These are phyloP conservation scores for Starmerella potacharoeniae DNA, from an alignment of 805 yeast genomes.

Conservation along the genomic window DNA sequence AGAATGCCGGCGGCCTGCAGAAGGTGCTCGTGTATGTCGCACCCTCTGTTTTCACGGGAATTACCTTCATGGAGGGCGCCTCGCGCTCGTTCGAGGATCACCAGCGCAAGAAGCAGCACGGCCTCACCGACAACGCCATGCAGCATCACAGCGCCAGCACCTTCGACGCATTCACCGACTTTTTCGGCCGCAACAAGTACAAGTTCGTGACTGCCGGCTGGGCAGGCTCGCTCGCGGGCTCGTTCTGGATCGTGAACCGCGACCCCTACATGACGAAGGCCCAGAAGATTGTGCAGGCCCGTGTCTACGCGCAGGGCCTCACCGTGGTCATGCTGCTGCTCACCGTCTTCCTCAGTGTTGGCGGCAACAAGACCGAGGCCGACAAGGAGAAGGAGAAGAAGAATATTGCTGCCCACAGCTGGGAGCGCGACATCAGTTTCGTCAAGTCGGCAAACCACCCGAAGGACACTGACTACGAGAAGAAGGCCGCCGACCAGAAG, in stretches of 20 bases:
- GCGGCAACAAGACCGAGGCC: not conserved
- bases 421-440: slow-evolving; percentile 21
- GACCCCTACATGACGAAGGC: slow-evolving; percentile 64
- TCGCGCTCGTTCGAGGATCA: slow-evolving; percentile 55
- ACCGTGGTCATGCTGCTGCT: slow-evolving; percentile 63
- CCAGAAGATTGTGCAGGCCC: slow-evolving; percentile 78
- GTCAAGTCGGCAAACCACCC: slow-evolving; percentile 19
- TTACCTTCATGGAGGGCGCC: slow-evolving; percentile 60
- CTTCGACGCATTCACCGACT: slow-evolving; percentile 1
- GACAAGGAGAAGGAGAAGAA: slow-evolving; percentile 5
- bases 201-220: slow-evolving; percentile 56
- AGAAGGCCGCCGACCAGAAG: slow-evolving; percentile 8
- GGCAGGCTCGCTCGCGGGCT: slow-evolving; percentile 73
- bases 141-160: not conserved
- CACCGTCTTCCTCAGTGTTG: slow-evolving; percentile 22
- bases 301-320: slow-evolving; percentile 83
- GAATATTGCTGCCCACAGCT: slow-evolving; percentile 12
- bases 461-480: not conserved
- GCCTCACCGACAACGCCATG: not conserved
- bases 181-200: slow-evolving; percentile 21
- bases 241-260: slow-evolving; percentile 62
- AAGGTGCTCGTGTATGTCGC: slow-evolving; percentile 53
- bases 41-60: slow-evolving; percentile 53
- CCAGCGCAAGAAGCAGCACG: slow-evolving; percentile 37
- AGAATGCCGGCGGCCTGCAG: slow-evolving; percentile 24